Evolutionary conservation across 768 basidiomycete species (phyloP).

Genomic region (Trametes sanguinea): DNA sequence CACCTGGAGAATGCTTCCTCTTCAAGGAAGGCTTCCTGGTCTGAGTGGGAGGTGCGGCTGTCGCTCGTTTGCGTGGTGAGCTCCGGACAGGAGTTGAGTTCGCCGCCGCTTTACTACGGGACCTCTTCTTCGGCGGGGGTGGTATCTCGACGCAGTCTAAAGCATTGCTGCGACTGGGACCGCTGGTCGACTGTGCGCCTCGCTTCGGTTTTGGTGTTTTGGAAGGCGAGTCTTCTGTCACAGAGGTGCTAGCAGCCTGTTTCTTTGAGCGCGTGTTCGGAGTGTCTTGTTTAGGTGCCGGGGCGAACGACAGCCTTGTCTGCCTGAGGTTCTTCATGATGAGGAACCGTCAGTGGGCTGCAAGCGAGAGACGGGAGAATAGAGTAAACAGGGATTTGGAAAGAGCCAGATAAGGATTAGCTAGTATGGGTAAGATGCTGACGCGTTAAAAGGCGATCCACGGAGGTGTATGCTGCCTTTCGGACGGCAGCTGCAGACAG

Average conservation of each 20-base stretch:
- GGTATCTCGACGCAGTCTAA: conserved; percentile 31
- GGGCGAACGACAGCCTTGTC: conserved; percentile 25
- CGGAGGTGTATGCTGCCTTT: background rate
- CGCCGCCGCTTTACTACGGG: background rate
- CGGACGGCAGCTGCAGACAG: background rate
- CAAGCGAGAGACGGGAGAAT: no score
- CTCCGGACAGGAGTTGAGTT: background rate
- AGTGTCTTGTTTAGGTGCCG: conserved; percentile 22
- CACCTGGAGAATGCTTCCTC: background rate
- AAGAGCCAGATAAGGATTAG: no score
- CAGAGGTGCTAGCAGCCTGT: conserved; percentile 11
- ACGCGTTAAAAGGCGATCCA: no score
- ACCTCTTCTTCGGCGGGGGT: conserved; percentile 23
- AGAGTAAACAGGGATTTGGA: background rate
- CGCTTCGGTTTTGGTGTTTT: conserved; percentile 9
- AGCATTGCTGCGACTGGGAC: conserved; percentile 22
- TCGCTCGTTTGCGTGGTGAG: background rate
- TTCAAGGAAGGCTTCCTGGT: conserved; percentile 10
- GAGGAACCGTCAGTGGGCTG: background rate
- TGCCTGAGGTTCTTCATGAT: conserved; percentile 18
- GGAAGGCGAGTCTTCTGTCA: conserved; percentile 9
- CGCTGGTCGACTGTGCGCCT: conserved; percentile 7
- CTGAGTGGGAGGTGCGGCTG: background rate
- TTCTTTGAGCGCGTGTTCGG: conserved; percentile 4
- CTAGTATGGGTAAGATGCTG: no score